Percentiles rank a stretch among this genome's conserved stretches.
phyloP scores from a whole-genome alignment of 1,284 basidiomycete genomes.

The Agaricales sp. region DNA sequence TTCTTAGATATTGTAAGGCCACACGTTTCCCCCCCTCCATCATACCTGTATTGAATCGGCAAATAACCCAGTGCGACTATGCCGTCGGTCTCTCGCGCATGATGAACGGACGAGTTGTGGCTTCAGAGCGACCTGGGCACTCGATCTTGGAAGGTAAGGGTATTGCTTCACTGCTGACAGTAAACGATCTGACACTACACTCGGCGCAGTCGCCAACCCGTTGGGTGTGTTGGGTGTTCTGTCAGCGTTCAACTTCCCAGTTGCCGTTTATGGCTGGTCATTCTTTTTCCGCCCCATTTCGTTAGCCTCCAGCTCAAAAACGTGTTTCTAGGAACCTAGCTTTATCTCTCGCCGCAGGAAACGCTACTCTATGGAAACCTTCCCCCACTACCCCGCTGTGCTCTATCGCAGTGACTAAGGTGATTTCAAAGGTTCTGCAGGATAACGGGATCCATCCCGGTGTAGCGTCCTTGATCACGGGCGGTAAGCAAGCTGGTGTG shows the following conservation, averaged over 20 bases:
- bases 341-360: slow-evolving; percentile 4
- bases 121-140: slow-evolving; percentile 84
- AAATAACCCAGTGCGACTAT: slow-evolving; percentile 34
- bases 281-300: too few species aligned
- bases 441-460: slow-evolving; percentile 77
- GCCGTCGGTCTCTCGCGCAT: slow-evolving; percentile 79
- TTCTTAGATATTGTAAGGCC: slow-evolving; percentile 67
- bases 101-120: slow-evolving; percentile 83
- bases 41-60: slow-evolving; percentile 7
- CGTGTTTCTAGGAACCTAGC: slow-evolving; percentile 1
- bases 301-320: too few species aligned
- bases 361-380: slow-evolving; percentile 89
- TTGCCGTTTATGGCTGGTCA: slow-evolving; percentile 83
- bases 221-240: slow-evolving; percentile 88
- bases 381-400: slow-evolving; percentile 83
- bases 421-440: slow-evolving; percentile 75
- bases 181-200: slow-evolving; percentile 4
- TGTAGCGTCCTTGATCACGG: slow-evolving; percentile 74
- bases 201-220: slow-evolving; percentile 74
- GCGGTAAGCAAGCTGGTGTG: slow-evolving; percentile 75
- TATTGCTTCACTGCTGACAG: slow-evolving; percentile 4
- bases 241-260: slow-evolving; percentile 92
- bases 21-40: slow-evolving; percentile 6
- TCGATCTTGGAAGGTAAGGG: slow-evolving; percentile 75
- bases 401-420: slow-evolving; percentile 81